Conservation (phyloP, 345 rosid genomes). For the Eucalyptus erythrocorys region DNA sequence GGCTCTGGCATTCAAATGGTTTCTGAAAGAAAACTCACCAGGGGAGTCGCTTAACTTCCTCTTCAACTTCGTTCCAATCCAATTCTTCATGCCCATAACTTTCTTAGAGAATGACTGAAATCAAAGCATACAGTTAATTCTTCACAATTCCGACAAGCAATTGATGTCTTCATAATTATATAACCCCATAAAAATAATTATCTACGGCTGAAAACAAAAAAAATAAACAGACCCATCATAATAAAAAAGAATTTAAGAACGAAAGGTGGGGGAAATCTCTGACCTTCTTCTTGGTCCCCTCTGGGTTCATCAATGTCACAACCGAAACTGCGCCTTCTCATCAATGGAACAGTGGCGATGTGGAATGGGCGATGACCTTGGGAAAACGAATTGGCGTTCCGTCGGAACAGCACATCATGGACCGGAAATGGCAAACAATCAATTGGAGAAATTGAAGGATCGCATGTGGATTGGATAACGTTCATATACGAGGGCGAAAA, state of each 20-base stretch:
- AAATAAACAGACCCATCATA: background rate
- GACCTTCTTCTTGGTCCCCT: constrained; percentile 10
- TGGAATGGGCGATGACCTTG: background rate
- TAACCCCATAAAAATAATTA: background rate
- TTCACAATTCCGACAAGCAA: background rate
- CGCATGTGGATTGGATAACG: background rate
- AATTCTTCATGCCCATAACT: constrained; percentile 17
- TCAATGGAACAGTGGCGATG: background rate
- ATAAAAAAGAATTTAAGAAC: background rate
- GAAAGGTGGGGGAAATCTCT: background rate
- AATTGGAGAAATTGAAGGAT: background rate
- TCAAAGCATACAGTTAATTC: background rate
- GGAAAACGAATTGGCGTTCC: background rate
- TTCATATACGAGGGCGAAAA: background rate
- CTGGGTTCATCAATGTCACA: constrained; percentile 21
- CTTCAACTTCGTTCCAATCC: constrained; percentile 6
- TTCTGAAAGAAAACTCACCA: constrained; percentile 8
- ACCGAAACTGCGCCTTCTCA: background rate
- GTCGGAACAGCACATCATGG: background rate
- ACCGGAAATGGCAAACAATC: background rate
- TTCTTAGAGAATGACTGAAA: constrained; percentile 25
- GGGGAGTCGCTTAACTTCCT: background rate
- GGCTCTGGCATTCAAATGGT: background rate
- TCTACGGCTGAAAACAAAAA: background rate
- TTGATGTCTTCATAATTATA: background rate